Evolutionary conservation across 1,139 yeast species (phyloP), one percentile per base, ranked within the genome.

Genomic region (Debaryomycetaceae sp.): DNA sequence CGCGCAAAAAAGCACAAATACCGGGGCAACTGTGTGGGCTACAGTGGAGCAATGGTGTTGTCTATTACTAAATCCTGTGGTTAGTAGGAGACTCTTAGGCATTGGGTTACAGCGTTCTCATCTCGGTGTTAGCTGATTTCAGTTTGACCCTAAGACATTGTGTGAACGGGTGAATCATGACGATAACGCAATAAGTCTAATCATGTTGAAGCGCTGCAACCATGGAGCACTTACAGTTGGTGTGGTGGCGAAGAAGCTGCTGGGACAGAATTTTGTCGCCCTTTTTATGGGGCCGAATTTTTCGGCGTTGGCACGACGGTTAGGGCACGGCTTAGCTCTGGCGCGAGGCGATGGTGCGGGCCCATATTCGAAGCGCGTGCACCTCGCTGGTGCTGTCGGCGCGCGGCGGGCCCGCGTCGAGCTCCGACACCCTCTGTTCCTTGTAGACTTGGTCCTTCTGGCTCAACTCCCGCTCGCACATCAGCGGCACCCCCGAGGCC

Each of bases 111-210:
- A 19, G 21, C 9, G 10, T 26, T 15, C 42, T 61, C 67, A 61
- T 61, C 43, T 52, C 42, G 56, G 66, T 61, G 67, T 61, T 61
- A 42, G 65, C 45, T 61, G 63, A 61, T 61, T 61, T 61, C 68
- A 56, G 39, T 26, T 52, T 49, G 38, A 42, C 48, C 63, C 54
- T 33, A 46, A 55, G 54, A 51, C 61, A 48, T 53, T 49, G 58
- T 49, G 40, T 42, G 40, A 46, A 40, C 38, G 54, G 59, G 49
- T 41, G 37, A 48, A 50, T 61, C 66, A 61, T 59, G 68, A 61
- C 66, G 65, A 61, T 61, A 61, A 61, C 68, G 68, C 68, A 44
- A 43, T 39, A 42, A 41, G 28, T 42, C 44, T 51, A 51, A 51
- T 51, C 57, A 51, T 51, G 21, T 28, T 6, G 18, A 27, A 23